Evolutionary conservation across 192 early-diverging fungal species (phyloP), one percentile per base, ranked within the genome.

Genomic region (Backusella psychrophila): DNA sequence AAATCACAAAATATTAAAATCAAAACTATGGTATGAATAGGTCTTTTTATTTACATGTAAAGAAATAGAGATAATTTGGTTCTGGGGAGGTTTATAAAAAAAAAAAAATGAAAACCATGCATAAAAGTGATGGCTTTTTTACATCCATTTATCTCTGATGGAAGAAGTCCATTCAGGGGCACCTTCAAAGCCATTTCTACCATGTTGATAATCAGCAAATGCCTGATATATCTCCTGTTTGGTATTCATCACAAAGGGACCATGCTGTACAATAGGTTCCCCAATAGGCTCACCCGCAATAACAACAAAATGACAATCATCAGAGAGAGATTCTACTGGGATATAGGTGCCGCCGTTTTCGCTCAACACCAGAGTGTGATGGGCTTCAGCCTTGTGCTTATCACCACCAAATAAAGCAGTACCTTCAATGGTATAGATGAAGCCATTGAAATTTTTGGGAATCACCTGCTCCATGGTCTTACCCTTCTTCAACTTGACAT

Each of bases 111-210:
- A 2, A 31, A 0, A 31, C 2, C 31, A 31, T 31, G 31, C 31
- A 31, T 31, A 31, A 31, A 31, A 2, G 0, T 31, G 31, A 31
- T 31, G 31, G 31, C 31, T 31, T 31, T 1, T 31, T 31, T 52
- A 53, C 52, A 53, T 53, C 74, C 75, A 81, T 26, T 52, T 67
- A 19, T 76, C 26, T 34, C 42, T 77, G 33, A 90, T 90, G 14
- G 66, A 70, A 5, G 85, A 83, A 3, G 75, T 75, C 86, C 86
- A 93, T 53, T 82, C 77, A 44, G 79, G 73, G 9, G 90, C 91
- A 12, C 82, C 84, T 83, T 93, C 92, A 81, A 93, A 93, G 0
- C 93, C 93, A 74, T 93, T 93, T 71, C 83, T 82, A 42, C 82
- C 83, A 11, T 77, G 53, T 46, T 91, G 75, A 75, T 88, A 93